Conservation (phyloP, 805 yeast genomes). For the Saccharomyces jurei region DNA sequence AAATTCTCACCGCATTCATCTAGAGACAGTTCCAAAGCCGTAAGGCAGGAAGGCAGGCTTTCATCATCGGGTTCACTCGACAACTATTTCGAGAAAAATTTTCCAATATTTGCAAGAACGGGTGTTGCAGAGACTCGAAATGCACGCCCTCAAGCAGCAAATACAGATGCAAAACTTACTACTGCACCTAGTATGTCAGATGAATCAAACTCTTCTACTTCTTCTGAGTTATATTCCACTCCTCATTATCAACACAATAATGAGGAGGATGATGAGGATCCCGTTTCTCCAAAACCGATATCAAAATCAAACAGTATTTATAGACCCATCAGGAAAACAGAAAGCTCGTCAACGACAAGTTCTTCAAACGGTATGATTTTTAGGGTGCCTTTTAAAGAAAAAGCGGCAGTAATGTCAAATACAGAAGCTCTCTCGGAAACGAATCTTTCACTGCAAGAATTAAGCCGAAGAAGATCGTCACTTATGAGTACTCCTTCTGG, state of each 20-base stretch:
- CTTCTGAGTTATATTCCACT: neutral
- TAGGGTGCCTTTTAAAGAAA: conserved; percentile 59
- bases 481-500: conserved; percentile 9
- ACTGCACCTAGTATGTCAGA: neutral
- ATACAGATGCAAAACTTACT: neutral
- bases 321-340: conserved; percentile 6
- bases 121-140: neutral
- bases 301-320: conserved; percentile 2
- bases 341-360: conserved; percentile 17
- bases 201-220: neutral
- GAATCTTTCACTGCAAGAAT: conserved; percentile 6
- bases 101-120: conserved; percentile 3
- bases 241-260: neutral
- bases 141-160: neutral
- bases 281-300: conserved; percentile 9
- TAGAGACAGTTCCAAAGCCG: conserved; percentile 3
- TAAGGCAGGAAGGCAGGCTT: neutral
- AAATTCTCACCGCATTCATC: conserved; percentile 11
- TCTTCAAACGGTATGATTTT: conserved; percentile 34
- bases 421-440: conserved; percentile 4
- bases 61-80: conserved; percentile 13
- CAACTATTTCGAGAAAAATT: conserved; percentile 1
- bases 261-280: conserved; percentile 10
- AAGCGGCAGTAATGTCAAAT: conserved; percentile 12
- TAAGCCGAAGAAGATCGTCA: conserved; percentile 13